Percentiles rank a stretch among this genome's conserved stretches.
These are phyloP conservation scores for Termitomyces sp. DNA, from an alignment of 768 basidiomycete species.

Conservation along the genomic window DNA sequence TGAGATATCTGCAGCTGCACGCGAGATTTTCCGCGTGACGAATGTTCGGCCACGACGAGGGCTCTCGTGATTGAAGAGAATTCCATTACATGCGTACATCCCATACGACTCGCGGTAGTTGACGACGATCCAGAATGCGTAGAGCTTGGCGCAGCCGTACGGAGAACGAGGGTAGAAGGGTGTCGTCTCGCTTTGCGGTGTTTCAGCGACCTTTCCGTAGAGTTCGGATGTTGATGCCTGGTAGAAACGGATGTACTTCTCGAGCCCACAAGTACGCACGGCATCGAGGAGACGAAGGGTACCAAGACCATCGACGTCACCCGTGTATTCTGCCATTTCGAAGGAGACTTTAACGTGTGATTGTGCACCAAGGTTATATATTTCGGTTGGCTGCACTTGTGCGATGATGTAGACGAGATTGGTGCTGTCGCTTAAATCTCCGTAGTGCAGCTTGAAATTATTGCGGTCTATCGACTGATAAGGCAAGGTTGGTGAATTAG, in stretches of 20 bases:
- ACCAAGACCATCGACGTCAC: conserved; percentile 93
- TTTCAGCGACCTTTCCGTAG: conserved; percentile 95
- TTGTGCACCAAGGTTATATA: conserved; percentile 97
- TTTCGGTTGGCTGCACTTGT: conserved; percentile 89
- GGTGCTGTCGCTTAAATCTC: conserved; percentile 92
- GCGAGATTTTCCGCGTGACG: conserved; percentile 91
- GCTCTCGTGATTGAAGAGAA: conserved; percentile 97
- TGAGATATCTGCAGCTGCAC: conserved; percentile 89
- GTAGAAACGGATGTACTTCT: conserved; percentile 92
- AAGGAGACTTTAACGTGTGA: conserved; percentile 99
- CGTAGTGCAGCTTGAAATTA: conserved; percentile 84
- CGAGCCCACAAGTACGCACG: conserved; percentile 91
- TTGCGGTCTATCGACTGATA: conserved; percentile 43
- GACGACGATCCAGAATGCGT: conserved; percentile 86
- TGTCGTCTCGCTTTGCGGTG: conserved; percentile 92
- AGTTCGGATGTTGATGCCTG: conserved; percentile 97
- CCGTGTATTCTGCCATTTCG: conserved; percentile 99
- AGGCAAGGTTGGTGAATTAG: conserved; percentile 1
- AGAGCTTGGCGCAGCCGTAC: conserved; percentile 94
- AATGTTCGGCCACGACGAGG: conserved; percentile 92
- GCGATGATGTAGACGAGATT: conserved; percentile 97
- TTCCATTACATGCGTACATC: conserved; percentile 96
- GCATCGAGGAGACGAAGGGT: conserved; percentile 95
- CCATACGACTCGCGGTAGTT: conserved; percentile 95
- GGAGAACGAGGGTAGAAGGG: conserved; percentile 98